Evolutionary conservation across 2,329 filamentous ascomycete genomes (phyloP), one percentile per base, ranked within the genome.

Genomic region (Ciborinia camelliae): DNA sequence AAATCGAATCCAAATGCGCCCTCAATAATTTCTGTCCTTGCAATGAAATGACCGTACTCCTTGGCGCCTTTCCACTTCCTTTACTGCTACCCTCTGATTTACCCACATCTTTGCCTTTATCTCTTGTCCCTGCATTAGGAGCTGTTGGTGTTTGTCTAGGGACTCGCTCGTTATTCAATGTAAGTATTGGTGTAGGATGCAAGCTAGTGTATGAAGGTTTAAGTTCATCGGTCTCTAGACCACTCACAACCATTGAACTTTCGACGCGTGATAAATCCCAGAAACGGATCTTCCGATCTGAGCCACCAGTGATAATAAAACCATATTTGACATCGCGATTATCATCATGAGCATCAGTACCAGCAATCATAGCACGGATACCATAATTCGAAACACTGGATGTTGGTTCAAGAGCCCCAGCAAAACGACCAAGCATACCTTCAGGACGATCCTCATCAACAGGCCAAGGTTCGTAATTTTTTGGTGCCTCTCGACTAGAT

Each of bases 371-470:
- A 4, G 90, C 87, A 63, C 90, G 85, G 62, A 94, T 86, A n/a
- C 90, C 89, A 57, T 85, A 80, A 66, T 80, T 83, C 4, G 80
- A 80, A 15, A 75, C 81, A 10, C 82, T 81, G 14, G 32, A 28
- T 32, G 80, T 82, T 18, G 84, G 82, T 70, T 92, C 89, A 14
- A 93, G 82, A 52, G 86, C 85, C 0, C 88, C 91, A 8, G 91
- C 91, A 73, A 97, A 96, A 6, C 92, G 88, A 32, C 87, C 87
- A 12, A 98, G 85, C 86, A 97, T 92, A 39, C 90, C 88, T 75
- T 96, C 92, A 1, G 90, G 86, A 68, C 86, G 89, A 74, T 97
- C 93, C 68, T 96, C 92, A 72, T 99, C 95, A 2, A 97, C 88
- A 59, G 92, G 90, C 84, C 91, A 93, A 2, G 94, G 85, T 53